These are phyloP conservation scores for Pascua guehoae DNA, from an alignment of 1,284 basidiomycete species.

Conservation along the genomic window DNA sequence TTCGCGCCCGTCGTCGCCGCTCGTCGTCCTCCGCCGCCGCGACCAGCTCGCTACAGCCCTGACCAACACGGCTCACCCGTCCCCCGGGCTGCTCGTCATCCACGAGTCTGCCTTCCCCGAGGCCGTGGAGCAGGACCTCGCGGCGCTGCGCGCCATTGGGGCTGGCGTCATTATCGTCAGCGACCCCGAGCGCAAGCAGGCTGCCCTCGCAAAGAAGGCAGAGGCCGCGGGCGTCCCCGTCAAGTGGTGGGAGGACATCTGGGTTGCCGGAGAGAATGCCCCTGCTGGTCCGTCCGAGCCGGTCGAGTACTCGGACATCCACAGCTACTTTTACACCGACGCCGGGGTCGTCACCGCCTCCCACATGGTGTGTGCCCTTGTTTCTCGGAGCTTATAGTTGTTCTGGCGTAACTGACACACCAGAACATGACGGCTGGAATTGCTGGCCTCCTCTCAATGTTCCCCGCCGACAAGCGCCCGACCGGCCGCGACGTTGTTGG, in stretches of 20 bases:
- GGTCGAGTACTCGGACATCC: slow-evolving; percentile 21
- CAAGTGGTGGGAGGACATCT: slow-evolving; percentile 42
- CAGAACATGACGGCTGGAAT: slow-evolving; percentile 49
- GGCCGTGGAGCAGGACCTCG: slow-evolving; percentile 28
- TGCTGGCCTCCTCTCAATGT: slow-evolving; percentile 42
- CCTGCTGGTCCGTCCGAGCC: neutral
- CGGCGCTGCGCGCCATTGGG: neutral
- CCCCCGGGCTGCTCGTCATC: slow-evolving; percentile 33
- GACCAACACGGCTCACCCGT: slow-evolving; percentile 21
- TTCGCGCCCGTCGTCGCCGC: slow-evolving; percentile 24
- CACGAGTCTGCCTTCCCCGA: slow-evolving; percentile 27
- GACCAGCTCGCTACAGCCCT: slow-evolving; percentile 24
- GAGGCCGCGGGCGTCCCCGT: slow-evolving; percentile 22
- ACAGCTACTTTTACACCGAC: slow-evolving; percentile 37
- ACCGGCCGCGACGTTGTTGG: slow-evolving; percentile 38
- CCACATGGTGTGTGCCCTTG: slow-evolving; percentile 31
- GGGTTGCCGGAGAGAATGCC: slow-evolving; percentile 32
- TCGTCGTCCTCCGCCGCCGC: slow-evolving; percentile 33
- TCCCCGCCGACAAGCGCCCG: slow-evolving; percentile 49
- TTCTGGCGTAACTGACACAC: neutral
- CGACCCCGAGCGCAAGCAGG: slow-evolving; percentile 23
- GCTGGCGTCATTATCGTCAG: slow-evolving; percentile 35
- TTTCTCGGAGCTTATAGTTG: neutral
- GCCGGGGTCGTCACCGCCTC: slow-evolving; percentile 32
- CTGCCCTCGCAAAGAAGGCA: neutral